Evolutionary conservation across 495 filamentous ascomycete genomes (phyloP).

Genomic region (Aspergillus ostianus): DNA sequence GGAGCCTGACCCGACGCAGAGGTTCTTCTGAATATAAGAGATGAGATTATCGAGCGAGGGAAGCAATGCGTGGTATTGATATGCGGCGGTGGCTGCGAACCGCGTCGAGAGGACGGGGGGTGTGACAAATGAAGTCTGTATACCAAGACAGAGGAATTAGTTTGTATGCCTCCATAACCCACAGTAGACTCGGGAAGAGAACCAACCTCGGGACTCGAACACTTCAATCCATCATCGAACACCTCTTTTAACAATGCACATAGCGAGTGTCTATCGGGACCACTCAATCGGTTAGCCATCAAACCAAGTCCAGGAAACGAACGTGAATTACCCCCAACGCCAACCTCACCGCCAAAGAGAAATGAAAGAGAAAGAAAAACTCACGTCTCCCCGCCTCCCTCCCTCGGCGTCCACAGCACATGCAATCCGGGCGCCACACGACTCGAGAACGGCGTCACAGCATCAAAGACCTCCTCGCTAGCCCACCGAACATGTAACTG

Average conservation of each 20-base stretch:
- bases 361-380: slow-evolving; percentile 13
- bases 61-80: slow-evolving; percentile 67
- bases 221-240: slow-evolving; percentile 59
- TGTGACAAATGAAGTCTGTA: slow-evolving; percentile 66
- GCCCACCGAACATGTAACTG: slow-evolving; percentile 84
- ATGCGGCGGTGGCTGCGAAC: slow-evolving; percentile 62
- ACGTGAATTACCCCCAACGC: neutral
- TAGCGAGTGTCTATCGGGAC: slow-evolving; percentile 47
- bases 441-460: slow-evolving; percentile 68
- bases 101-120: slow-evolving; percentile 58
- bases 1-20: slow-evolving; percentile 47
- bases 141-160: neutral
- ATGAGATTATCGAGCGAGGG: slow-evolving; percentile 55
- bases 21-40: slow-evolving; percentile 52
- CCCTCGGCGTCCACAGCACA: slow-evolving; percentile 61
- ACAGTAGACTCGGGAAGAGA: neutral
- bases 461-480: slow-evolving; percentile 51
- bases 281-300: neutral
- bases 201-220: slow-evolving; percentile 47
- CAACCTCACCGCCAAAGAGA: too few relatives aligned
- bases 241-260: slow-evolving; percentile 60
- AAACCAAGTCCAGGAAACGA: slow-evolving; percentile 11
- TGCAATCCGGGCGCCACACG: slow-evolving; percentile 79
- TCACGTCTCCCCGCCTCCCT: slow-evolving; percentile 40
- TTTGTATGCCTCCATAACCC: neutral